Conservation (phyloP, 495 filamentous ascomycete genomes). For the Lepidopterella palustris region DNA sequence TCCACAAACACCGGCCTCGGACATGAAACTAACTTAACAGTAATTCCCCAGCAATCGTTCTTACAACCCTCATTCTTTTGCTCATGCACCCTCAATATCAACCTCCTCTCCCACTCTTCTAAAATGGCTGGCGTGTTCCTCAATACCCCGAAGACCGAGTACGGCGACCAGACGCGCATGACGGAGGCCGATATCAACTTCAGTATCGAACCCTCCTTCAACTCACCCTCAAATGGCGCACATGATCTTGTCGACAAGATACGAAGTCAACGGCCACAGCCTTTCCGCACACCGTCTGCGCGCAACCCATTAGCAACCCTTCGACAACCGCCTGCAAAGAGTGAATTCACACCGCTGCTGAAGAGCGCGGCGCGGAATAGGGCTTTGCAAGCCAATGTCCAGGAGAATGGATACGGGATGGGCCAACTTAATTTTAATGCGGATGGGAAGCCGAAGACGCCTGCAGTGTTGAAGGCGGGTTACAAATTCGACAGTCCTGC, state of each 20-base stretch:
- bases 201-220: conserved; percentile 76
- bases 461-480: conserved; percentile 55
- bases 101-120: neutral
- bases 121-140: conserved; percentile 35
- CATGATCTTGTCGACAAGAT: conserved; percentile 22
- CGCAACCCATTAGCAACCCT: conserved; percentile 59
- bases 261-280: conserved; percentile 8
- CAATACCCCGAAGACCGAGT: conserved; percentile 72
- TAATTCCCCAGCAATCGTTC: neutral
- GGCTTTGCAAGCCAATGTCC: conserved; percentile 36
- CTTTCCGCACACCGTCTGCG: conserved; percentile 61
- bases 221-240: conserved; percentile 63
- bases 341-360: conserved; percentile 89
- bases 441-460: conserved; percentile 58
- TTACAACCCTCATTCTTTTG: conserved; percentile 3
- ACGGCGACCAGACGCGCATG: conserved; percentile 73
- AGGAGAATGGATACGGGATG: conserved; percentile 46
- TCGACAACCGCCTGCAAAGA: conserved; percentile 56
- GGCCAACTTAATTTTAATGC: conserved; percentile 28
- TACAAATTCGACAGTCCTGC: conserved; percentile 48
- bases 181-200: conserved; percentile 68
- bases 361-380: conserved; percentile 81
- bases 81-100: conserved; percentile 11
- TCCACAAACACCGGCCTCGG: neutral
- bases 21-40: neutral